These are phyloP conservation scores for Gnetum montanum DNA, from an alignment of 75 land plant genomes.

Conservation along the genomic window DNA sequence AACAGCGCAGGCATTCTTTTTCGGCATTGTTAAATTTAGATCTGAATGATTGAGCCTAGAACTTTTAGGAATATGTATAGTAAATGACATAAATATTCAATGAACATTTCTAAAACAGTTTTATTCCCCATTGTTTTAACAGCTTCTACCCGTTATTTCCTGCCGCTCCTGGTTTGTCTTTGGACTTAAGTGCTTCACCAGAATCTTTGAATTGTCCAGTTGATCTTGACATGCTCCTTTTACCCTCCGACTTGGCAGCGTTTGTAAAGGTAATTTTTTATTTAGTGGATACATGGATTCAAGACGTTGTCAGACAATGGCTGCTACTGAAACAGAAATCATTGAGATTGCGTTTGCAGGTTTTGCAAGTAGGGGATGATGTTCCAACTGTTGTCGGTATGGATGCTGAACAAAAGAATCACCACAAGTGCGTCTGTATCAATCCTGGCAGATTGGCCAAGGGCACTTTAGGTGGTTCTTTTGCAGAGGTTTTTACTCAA, in stretches of 20 bases:
- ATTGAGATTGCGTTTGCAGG: background rate
- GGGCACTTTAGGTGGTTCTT: conserved; percentile 79
- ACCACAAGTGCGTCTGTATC: conserved; percentile 42
- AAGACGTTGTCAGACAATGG: too few species aligned
- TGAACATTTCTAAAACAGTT: background rate
- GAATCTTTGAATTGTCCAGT: conserved; percentile 49
- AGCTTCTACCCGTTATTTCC: conserved; percentile 95
- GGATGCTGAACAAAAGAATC: background rate
- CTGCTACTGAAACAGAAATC: too few species aligned
- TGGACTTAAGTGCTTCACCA: conserved; percentile 73
- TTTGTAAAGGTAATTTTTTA: conserved; percentile 65
- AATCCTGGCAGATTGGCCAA: conserved; percentile 92
- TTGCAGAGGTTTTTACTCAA: conserved; percentile 33
- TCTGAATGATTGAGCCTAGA: background rate
- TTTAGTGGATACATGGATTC: background rate
- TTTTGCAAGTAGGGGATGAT: background rate
- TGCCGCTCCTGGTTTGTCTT: conserved; percentile 50
- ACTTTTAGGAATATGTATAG: background rate
- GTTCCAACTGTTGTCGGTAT: too few species aligned
- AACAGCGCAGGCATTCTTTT: conserved; percentile 53
- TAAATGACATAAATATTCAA: background rate
- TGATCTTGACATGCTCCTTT: conserved; percentile 59
- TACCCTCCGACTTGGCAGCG: conserved; percentile 82
- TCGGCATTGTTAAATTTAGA: background rate
- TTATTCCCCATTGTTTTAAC: too few species aligned